These are phyloP conservation scores for Austroboletus novae-zelandiae DNA, from an alignment of 1,284 basidiomycete genomes.

Conservation along the genomic window DNA sequence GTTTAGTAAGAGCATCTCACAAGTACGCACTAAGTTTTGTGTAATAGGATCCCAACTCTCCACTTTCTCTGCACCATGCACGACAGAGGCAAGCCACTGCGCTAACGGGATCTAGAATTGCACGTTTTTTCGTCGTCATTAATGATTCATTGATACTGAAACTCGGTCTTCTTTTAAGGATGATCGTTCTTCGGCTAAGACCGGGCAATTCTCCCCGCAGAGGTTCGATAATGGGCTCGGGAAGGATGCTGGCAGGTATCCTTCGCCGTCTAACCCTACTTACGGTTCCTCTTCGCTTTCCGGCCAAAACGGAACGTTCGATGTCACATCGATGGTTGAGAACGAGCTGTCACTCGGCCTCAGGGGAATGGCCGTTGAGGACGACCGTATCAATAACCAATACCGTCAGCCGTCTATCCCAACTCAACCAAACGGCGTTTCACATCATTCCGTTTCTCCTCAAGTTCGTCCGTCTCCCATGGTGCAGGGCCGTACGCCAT, in stretches of 20 bases:
- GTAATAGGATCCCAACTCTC: constrained; percentile 35
- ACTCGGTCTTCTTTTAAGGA: constrained; percentile 38
- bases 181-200: constrained; percentile 46
- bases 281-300: constrained; percentile 36
- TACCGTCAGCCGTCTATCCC: constrained; percentile 28
- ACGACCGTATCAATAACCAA: constrained; percentile 44
- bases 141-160: constrained; percentile 13
- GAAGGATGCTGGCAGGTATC: constrained; percentile 45
- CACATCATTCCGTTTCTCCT: constrained; percentile 26
- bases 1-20: constrained; percentile 15
- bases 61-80: constrained; percentile 42
- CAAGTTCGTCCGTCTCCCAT: constrained; percentile 41
- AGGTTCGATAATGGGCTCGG: constrained; percentile 46
- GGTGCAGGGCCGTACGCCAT: constrained; percentile 47
- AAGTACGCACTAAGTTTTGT: constrained; percentile 9
- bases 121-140: constrained; percentile 28
- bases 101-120: constrained; percentile 42
- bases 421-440: constrained; percentile 23
- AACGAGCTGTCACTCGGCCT: constrained; percentile 57
- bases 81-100: constrained; percentile 49
- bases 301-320: constrained; percentile 40
- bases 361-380: constrained; percentile 67
- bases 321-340: constrained; percentile 45
- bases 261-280: constrained; percentile 44
- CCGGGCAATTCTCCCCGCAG: constrained; percentile 52